A percentile compares a stretch with the other conserved stretches of the same genome.
Conservation (phyloP, 2,329 filamentous ascomycete genomes). For the Diplodia mutila region DNA sequence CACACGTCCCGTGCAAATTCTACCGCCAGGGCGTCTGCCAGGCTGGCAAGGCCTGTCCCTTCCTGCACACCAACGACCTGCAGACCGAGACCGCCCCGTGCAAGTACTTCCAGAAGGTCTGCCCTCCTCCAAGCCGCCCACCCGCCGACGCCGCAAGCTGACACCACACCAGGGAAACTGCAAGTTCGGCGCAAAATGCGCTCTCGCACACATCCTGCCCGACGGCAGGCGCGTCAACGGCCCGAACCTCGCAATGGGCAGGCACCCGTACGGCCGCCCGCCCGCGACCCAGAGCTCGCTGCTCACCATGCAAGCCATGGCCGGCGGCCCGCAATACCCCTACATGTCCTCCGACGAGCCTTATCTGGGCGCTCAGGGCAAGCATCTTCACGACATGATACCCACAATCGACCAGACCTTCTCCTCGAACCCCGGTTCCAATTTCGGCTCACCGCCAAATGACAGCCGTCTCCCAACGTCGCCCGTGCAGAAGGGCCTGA, state of each 20-base stretch:
- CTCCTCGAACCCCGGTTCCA: slow-evolving; percentile 62
- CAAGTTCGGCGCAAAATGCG: slow-evolving; percentile 98
- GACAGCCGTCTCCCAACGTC: slow-evolving; percentile 75
- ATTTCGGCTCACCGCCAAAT: slow-evolving; percentile 84
- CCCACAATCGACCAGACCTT: slow-evolving; percentile 62
- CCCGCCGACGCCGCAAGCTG: slow-evolving; percentile 9
- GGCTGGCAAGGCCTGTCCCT: slow-evolving; percentile 93
- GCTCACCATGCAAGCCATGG: slow-evolving; percentile 60
- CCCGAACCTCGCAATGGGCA: slow-evolving; percentile 65
- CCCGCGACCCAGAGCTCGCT: slow-evolving; percentile 71
- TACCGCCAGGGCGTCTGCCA: slow-evolving; percentile 95
- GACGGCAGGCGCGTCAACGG: slow-evolving; percentile 91
- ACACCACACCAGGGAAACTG: slow-evolving; percentile 77
- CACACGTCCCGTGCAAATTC: slow-evolving; percentile 99
- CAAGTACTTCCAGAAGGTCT: slow-evolving; percentile 98
- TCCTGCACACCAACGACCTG: slow-evolving; percentile 87
- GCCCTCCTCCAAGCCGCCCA: neutral
- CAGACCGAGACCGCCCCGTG: slow-evolving; percentile 84
- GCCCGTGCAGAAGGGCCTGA: slow-evolving; percentile 73
- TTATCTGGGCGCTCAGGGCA: slow-evolving; percentile 37
- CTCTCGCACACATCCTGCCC: slow-evolving; percentile 91
- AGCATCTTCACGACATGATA: slow-evolving; percentile 52
- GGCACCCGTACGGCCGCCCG: slow-evolving; percentile 56
- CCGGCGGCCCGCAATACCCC: slow-evolving; percentile 43
- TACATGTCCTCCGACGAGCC: slow-evolving; percentile 48